phyloP scores from a whole-genome alignment of 768 basidiomycete genomes.

The Tubosaeta brunneosetosa region DNA sequence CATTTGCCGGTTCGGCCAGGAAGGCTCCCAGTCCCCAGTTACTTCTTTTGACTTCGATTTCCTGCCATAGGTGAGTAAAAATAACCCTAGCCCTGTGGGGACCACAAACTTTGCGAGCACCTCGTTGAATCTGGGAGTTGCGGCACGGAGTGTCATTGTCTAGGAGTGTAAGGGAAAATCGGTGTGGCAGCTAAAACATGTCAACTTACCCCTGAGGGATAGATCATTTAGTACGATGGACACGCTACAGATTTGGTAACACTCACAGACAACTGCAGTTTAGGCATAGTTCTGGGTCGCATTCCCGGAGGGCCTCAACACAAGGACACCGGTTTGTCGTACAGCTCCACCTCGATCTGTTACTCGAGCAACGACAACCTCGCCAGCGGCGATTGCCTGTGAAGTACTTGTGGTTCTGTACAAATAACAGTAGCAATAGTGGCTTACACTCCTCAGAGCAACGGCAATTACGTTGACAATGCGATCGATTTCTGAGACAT shows the following conservation, averaged over 20 bases:
- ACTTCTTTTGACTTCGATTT: slow-evolving; percentile 40
- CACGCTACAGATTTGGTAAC: neutral
- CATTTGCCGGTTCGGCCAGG: slow-evolving; percentile 38
- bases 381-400: slow-evolving; percentile 51
- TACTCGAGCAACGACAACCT: slow-evolving; percentile 50
- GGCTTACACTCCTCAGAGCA: slow-evolving; percentile 49
- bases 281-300: slow-evolving; percentile 61
- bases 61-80: slow-evolving; percentile 26
- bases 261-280: slow-evolving; percentile 48
- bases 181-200: neutral
- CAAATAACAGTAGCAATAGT: neutral
- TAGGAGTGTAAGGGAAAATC: slow-evolving; percentile 7
- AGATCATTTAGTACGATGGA: neutral
- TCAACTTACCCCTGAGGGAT: slow-evolving; percentile 22
- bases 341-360: slow-evolving; percentile 28
- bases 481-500: slow-evolving; percentile 46
- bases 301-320: slow-evolving; percentile 47
- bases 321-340: slow-evolving; percentile 51
- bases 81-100: neutral
- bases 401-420: neutral
- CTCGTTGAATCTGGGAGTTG: slow-evolving; percentile 48
- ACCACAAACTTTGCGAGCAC: slow-evolving; percentile 38
- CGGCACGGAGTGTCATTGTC: slow-evolving; percentile 36
- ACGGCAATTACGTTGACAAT: slow-evolving; percentile 53
- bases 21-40: slow-evolving; percentile 55